Base-by-base conservation (phyloP, 768 basidiomycete genomes). In the Baorangia bicolor region DNA sequence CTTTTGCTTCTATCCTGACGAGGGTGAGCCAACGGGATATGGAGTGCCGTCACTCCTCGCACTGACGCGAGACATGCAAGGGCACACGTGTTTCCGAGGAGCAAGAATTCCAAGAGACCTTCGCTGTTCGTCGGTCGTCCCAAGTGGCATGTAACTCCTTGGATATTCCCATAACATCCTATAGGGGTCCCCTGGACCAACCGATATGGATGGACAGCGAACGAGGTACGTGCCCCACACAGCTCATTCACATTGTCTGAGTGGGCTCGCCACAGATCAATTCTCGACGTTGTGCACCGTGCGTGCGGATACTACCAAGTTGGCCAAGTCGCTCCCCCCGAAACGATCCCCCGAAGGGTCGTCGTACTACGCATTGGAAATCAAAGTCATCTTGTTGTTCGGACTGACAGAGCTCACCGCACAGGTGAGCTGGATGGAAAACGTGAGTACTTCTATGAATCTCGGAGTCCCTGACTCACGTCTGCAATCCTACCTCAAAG, bases 351-450 rank as follows among this genome's bases (percentile, higher is more conserved):
- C 56, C 1, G 63, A 72, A 4, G 71, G 69, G 2, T 33, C 55
- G 23, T 8, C 46, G 59, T 71, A 72, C 40, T 69, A 60, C n/a
- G 56, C 55, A 14, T 52, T 70, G 39, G 70, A 71, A 16, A 56
- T 71, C 46, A 69, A 67, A 11, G 55, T 84, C 6, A 69, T 83
- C 11, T 56, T 84, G 23, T 65, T 78, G 9, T 82, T 84, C 51
- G 83, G 83, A 5, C 58, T 79, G 43, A 83, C 81, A 3, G 83
- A 84, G 56, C 63, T 83, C 57, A 77, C 74, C 54, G 82, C 81
- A 0, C 77, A 81, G 45, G 74, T 84, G 45, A 69, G 73, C 25
- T 84, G 82, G 81, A 66, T 71, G 57, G 79, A 81, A 40, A 72
- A 76, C 48, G 80, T 81, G 69, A 23, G 75, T 76, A 6, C 21